A percentile compares a stretch with the other conserved stretches of the same genome.
phyloP scores from a whole-genome alignment of 306 rosid species.

The Fagus crenata region DNA sequence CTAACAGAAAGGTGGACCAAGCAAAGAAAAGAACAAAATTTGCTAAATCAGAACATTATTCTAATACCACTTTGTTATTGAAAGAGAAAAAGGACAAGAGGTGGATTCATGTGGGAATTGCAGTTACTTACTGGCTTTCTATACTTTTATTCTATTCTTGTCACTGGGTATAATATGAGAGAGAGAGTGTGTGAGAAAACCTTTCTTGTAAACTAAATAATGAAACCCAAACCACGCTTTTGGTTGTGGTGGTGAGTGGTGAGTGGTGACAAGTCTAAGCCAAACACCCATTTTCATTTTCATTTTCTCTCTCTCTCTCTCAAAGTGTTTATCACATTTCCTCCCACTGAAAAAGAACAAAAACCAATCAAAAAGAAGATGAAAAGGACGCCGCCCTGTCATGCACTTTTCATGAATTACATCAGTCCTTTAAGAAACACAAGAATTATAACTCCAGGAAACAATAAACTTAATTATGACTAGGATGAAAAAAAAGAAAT shows the following conservation, averaged over 20 bases:
- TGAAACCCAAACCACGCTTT: constrained; percentile 45
- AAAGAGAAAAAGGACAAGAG: constrained; percentile 46
- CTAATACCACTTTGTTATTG: constrained; percentile 23
- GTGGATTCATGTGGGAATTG: constrained; percentile 81
- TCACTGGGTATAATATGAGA: constrained; percentile 31
- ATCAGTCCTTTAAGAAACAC: constrained; percentile 31
- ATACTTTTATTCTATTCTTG: constrained; percentile 45
- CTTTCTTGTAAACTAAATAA: constrained; percentile 64
- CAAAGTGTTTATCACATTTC: constrained; percentile 46
- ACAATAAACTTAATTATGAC: neutral
- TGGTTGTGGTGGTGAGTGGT: constrained; percentile 29
- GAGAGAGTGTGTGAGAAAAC: constrained; percentile 26
- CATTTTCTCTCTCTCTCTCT: constrained; percentile 25
- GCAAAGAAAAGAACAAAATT: constrained; percentile 52
- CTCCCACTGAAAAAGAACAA: constrained; percentile 35
- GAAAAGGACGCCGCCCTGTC: constrained; percentile 36
- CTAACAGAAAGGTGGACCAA: constrained; percentile 43
- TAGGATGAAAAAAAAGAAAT: constrained; percentile 37
- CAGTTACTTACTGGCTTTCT: constrained; percentile 54
- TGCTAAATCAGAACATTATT: constrained; percentile 24
- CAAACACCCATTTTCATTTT: constrained; percentile 18
- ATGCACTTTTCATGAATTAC: constrained; percentile 56
- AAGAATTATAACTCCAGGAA: constrained; percentile 30
- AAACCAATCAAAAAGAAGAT: constrained; percentile 23
- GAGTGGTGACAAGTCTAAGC: neutral